phyloP scores from a whole-genome alignment of 305 asterid species.

The Rubia peregrina region DNA sequence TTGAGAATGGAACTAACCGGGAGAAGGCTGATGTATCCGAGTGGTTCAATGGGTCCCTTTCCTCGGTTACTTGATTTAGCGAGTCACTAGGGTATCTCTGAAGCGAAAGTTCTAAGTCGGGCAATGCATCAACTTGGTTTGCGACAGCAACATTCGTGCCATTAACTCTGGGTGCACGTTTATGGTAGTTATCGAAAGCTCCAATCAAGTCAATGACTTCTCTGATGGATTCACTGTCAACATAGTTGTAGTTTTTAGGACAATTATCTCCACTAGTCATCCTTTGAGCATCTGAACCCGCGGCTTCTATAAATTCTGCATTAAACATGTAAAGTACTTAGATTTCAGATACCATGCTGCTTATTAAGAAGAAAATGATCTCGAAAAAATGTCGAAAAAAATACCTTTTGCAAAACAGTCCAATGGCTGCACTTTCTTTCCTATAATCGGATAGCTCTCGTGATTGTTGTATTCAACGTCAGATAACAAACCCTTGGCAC shows the following conservation, averaged over 20 bases:
- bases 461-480: conserved; percentile 17
- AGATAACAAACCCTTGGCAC: conserved; percentile 23
- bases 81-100: conserved; percentile 46
- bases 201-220: conserved; percentile 89
- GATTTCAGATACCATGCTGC: neutral
- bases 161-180: conserved; percentile 29
- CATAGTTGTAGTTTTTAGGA: conserved; percentile 22
- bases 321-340: conserved; percentile 8
- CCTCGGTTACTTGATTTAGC: conserved; percentile 44
- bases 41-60: conserved; percentile 49
- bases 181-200: conserved; percentile 52
- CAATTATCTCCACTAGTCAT: conserved; percentile 29
- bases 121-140: conserved; percentile 44
- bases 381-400: conserved; percentile 2
- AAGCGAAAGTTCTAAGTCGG: conserved; percentile 67
- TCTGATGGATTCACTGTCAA: conserved; percentile 25
- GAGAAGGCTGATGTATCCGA: conserved; percentile 94
- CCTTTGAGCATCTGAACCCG: conserved; percentile 21
- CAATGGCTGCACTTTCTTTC: conserved; percentile 21
- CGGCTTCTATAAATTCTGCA: conserved; percentile 28
- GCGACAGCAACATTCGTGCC: conserved; percentile 26
- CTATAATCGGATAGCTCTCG: conserved; percentile 28
- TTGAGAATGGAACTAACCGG: conserved; percentile 44
- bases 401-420: conserved; percentile 38
- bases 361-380: neutral